Percentiles rank a stretch among this genome's conserved stretches.
phyloP scores from a whole-genome alignment of 78 protist genomes.

The Monosiga brevicollis region DNA sequence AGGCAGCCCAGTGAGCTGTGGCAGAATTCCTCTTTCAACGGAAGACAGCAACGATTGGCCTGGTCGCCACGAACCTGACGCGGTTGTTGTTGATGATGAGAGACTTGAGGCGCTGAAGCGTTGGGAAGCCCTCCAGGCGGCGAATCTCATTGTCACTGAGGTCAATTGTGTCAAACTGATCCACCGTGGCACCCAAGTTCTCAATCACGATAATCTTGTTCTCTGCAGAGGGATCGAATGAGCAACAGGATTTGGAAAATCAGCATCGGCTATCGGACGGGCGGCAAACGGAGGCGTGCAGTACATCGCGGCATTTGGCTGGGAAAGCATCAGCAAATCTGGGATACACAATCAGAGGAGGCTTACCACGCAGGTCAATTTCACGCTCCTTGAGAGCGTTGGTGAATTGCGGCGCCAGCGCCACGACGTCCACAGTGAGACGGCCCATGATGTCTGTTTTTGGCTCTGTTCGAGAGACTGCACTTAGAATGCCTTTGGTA shows the following conservation, averaged over 20 bases:
- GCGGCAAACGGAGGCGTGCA: neutral
- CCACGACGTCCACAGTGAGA: constrained; percentile 62
- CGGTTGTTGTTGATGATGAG: constrained; percentile 67
- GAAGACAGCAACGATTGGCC: no score
- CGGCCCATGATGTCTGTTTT: no score
- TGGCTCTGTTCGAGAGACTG: no score
- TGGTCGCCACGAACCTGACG: constrained; percentile 5
- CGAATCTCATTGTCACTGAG: constrained; percentile 73
- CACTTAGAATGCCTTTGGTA: no score
- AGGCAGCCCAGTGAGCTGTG: no score
- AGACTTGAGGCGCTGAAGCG: constrained; percentile 48
- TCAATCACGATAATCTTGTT: constrained; percentile 71
- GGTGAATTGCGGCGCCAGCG: constrained; percentile 34
- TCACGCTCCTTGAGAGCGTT: constrained; percentile 74
- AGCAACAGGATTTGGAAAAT: neutral
- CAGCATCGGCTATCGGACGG: neutral
- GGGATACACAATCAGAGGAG: neutral
- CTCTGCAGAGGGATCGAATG: constrained; percentile 1
- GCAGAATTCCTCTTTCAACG: no score
- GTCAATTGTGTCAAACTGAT: constrained; percentile 81
- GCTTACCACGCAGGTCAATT: constrained; percentile 56
- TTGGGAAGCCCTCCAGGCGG: constrained; percentile 65
- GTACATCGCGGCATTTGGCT: neutral
- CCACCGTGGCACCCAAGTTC: constrained; percentile 74
- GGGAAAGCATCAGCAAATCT: neutral